Evolutionary conservation across 768 basidiomycete genomes (phyloP).

Genomic region (Mycena rosella): DNA sequence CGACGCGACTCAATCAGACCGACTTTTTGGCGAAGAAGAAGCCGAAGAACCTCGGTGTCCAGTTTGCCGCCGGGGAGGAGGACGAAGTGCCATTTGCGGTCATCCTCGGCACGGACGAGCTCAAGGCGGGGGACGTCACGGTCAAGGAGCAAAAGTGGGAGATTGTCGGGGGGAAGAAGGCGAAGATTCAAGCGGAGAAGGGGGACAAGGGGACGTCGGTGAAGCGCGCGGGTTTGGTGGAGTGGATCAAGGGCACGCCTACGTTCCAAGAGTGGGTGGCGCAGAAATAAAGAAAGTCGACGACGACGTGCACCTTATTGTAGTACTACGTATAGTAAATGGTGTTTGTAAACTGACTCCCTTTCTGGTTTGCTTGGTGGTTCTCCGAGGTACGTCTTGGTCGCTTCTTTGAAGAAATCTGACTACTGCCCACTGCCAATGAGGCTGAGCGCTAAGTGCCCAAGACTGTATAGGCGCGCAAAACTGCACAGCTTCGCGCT

Average conservation of each 20-base stretch:
- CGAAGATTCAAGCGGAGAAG: conserved; percentile 71
- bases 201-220: conserved; percentile 77
- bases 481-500: no score
- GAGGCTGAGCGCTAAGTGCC: no score
- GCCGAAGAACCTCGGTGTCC: conserved; percentile 86
- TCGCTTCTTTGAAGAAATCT: no score
- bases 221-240: conserved; percentile 68
- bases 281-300: conserved; percentile 42
- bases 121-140: conserved; percentile 84
- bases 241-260: conserved; percentile 69
- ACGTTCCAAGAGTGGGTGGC: conserved; percentile 60
- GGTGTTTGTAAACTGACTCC: no score
- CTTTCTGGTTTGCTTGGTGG: no score
- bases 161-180: conserved; percentile 78
- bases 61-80: conserved; percentile 91
- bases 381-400: no score
- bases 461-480: no score
- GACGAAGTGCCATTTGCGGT: conserved; percentile 95
- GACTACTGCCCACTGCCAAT: no score
- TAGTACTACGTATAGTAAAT: no score
- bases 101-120: conserved; percentile 90
- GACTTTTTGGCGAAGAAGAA: conserved; percentile 95
- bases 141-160: conserved; percentile 95
- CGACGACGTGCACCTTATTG: no score
- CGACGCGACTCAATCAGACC: conserved; percentile 63